Conservation (phyloP, 805 yeast species). For the Nakazawaea peltata region DNA sequence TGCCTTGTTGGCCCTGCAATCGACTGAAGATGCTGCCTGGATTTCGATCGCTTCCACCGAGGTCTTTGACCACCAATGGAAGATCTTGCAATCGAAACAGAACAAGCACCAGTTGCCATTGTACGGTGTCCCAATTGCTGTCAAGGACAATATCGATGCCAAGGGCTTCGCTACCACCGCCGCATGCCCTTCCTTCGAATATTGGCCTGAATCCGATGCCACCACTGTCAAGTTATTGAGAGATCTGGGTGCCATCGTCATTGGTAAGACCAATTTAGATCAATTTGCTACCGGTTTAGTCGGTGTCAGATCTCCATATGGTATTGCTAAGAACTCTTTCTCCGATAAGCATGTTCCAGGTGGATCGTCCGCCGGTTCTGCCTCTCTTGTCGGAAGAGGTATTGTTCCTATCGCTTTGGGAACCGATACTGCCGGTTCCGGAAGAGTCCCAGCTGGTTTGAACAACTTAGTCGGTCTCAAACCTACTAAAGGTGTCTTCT, state of each 20-base stretch:
- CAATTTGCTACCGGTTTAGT: conserved; percentile 98
- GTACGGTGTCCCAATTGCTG: conserved; percentile 92
- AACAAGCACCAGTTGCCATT: conserved; percentile 52
- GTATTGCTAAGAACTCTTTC: conserved; percentile 78
- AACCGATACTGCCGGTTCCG: conserved; percentile 98
- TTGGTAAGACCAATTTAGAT: conserved; percentile 93
- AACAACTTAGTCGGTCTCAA: conserved; percentile 89
- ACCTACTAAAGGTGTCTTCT: conserved; percentile 85
- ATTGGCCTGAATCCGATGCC: conserved; percentile 64
- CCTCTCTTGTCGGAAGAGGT: conserved; percentile 84
- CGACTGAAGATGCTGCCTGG: conserved; percentile 81
- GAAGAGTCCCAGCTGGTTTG: conserved; percentile 93
- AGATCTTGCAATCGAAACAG: conserved; percentile 54
- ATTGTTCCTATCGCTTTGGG: conserved; percentile 84
- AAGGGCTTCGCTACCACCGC: conserved; percentile 82
- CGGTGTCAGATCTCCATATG: conserved; percentile 93
- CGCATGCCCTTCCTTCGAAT: conserved; percentile 84
- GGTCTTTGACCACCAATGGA: conserved; percentile 72
- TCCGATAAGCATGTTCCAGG: conserved; percentile 77
- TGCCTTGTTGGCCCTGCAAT: conserved; percentile 39
- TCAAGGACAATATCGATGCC: conserved; percentile 92
- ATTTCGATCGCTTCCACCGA: conserved; percentile 64
- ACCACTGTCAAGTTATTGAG: conserved; percentile 66
- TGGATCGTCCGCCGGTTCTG: conserved; percentile 96
- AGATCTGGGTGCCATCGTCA: conserved; percentile 84